Evolutionary conservation across 371 early-diverging fungal species (phyloP), one percentile per base, ranked within the genome.

Genomic region (Chytridium lagenaria): DNA sequence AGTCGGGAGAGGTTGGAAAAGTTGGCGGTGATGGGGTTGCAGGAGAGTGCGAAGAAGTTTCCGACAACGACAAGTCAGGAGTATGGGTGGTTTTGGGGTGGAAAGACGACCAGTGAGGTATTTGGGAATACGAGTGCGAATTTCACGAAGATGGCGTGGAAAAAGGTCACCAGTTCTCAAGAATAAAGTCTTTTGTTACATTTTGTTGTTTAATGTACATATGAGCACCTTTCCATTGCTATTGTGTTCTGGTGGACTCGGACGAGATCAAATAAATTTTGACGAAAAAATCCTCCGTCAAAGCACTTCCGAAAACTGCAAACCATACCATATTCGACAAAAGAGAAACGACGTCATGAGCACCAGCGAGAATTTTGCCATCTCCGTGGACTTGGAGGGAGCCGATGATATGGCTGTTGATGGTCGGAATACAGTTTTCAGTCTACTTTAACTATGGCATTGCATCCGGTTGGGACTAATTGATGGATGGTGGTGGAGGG

Each of bases 401-500:
- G 85, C 80, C 38, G 84, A 86, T 61, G 84, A 81, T 31, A 86
- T 87, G 55, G 84, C 81, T 73, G 90, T 90, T 89, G 79, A 61
- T 61, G 61, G 61, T 61, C 34, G 55, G 55, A 55, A 15, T 5
- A 16, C 23, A 10, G 10, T 10, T 19, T 44, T 44, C 19, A 12
- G 7, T 44, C 44, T 44, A 44, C 55, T 55, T 10, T 16, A 26
- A 28, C 10, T 55, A 44, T 44, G 44, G 55, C 10, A n/a, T n/a
- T n/a, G n/a, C n/a, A n/a, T n/a, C n/a, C n/a, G n/a, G n/a, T n/a
- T n/a, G n/a, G n/a, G n/a, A n/a, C n/a, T n/a, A n/a, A n/a, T n/a
- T n/a, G n/a, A n/a, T n/a, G n/a, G n/a, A n/a, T n/a, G n/a, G n/a
- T n/a, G n/a, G n/a, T n/a, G n/a, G n/a, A n/a, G n/a, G n/a, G n/a